phyloP scores from a whole-genome alignment of 257 asterid genomes.

The Asclepias syriaca region DNA sequence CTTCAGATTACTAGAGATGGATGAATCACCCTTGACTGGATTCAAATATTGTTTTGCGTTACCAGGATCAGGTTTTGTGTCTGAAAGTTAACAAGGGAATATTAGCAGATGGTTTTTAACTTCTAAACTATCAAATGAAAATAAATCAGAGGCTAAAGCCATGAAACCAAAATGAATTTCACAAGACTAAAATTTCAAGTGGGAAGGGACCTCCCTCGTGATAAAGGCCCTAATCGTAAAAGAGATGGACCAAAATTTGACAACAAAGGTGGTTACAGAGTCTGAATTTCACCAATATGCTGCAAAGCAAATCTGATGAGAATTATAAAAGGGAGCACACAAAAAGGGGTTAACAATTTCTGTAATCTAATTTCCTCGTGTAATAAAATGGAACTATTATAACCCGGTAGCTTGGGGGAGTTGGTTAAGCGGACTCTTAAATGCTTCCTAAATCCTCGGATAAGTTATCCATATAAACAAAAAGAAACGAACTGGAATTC shows the following conservation, averaged over 20 bases:
- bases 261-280: not conserved
- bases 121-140: not conserved
- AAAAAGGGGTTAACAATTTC: not conserved
- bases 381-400: not conserved
- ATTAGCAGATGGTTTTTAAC: not conserved
- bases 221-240: not conserved
- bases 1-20: constrained; percentile 42
- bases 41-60: constrained; percentile 22
- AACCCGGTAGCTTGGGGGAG: too few species aligned
- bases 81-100: constrained; percentile 21
- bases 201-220: not conserved
- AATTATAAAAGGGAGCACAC: not conserved
- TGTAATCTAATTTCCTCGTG: not conserved
- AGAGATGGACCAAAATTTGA: not conserved
- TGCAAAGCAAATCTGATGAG: not conserved
- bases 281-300: too few species aligned
- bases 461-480: not conserved
- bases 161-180: not conserved
- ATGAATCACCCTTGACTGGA: constrained; percentile 24
- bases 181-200: not conserved
- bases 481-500: not conserved
- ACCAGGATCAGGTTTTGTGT: constrained; percentile 27
- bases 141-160: not conserved
- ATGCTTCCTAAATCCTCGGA: too few species aligned
- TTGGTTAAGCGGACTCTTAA: too few species aligned